Conservation (phyloP, 129 eudicot species). For the Artemisia argyi region DNA sequence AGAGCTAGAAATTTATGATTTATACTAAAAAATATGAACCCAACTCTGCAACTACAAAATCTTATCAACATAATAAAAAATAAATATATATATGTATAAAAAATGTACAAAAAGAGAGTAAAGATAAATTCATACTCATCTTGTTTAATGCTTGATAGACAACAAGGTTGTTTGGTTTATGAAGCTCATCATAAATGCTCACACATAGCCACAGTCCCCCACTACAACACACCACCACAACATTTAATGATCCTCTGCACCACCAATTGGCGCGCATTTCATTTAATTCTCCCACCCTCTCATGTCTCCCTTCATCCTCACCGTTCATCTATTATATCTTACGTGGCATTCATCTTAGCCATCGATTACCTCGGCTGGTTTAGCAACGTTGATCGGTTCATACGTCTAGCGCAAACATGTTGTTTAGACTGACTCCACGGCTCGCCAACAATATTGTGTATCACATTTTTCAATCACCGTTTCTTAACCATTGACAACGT, state of each 20-base stretch:
- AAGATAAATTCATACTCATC: conserved; percentile 2
- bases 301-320: conserved; percentile 32
- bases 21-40: no score
- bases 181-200: conserved; percentile 34
- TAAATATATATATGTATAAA: not conserved
- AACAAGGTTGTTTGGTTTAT: conserved; percentile 37
- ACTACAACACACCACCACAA: not conserved
- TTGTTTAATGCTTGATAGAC: conserved; percentile 37
- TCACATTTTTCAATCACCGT: no score
- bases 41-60: no score
- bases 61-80: not conserved
- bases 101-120: not conserved
- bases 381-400: no score
- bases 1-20: no score
- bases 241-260: conserved; percentile 30
- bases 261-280: conserved; percentile 32
- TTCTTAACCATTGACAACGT: no score
- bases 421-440: no score
- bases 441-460: no score
- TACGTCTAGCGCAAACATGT: no score
- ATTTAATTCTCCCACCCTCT: conserved; percentile 1
- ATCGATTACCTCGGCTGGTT: no score
- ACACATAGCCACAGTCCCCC: conserved; percentile 31
- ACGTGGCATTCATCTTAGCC: conserved; percentile 26
- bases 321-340: conserved; percentile 18